phyloP scores from a whole-genome alignment of 345 rosid species.

The Brassica carinata region DNA sequence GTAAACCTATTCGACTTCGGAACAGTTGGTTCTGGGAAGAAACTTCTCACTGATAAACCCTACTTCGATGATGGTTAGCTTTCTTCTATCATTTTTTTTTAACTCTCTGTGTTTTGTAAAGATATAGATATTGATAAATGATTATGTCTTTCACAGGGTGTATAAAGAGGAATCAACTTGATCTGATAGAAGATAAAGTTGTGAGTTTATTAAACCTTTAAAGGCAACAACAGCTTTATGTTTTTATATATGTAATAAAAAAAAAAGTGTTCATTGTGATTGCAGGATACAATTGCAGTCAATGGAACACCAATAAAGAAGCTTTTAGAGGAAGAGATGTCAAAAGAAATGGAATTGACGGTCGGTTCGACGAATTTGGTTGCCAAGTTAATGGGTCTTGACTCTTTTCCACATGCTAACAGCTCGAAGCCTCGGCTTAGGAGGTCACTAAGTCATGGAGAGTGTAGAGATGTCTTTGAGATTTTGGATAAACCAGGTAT shows the following conservation, averaged over 20 bases:
- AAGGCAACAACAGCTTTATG: not conserved
- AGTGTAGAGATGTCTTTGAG: conserved; percentile 59
- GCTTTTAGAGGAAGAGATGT: conserved; percentile 79
- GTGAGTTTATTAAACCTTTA: conserved; percentile 43
- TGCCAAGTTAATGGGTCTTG: conserved; percentile 98
- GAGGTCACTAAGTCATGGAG: conserved; percentile 60
- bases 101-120: not conserved
- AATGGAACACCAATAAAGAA: conserved; percentile 78
- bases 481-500: conserved; percentile 56
- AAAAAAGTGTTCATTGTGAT: not conserved
- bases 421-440: conserved; percentile 50
- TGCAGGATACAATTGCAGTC: conserved; percentile 44
- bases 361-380: conserved; percentile 68
- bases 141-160: conserved; percentile 40
- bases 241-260: not conserved
- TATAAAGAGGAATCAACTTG: conserved; percentile 53
- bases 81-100: not conserved
- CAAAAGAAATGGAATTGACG: conserved; percentile 63
- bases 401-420: conserved; percentile 55
- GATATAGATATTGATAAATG: not conserved
- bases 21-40: conserved; percentile 40
- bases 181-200: conserved; percentile 57
- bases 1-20: conserved; percentile 73
- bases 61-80: conserved; percentile 59
- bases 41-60: conserved; percentile 48